These are phyloP conservation scores for Vitis riparia DNA, from an alignment of 164 flowering plant genomes.

Conservation along the genomic window DNA sequence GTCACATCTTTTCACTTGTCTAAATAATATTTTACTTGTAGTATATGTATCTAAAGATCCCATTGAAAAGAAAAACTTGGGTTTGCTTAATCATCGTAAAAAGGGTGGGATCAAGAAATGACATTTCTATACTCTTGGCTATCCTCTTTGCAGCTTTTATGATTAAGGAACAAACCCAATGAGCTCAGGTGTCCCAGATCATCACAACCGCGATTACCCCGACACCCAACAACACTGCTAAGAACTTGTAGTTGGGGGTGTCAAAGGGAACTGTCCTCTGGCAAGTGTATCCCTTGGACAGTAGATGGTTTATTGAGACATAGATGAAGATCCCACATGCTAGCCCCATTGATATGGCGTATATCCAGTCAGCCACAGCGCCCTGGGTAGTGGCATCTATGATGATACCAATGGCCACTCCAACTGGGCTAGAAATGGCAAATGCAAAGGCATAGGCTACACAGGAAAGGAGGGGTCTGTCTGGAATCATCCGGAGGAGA, in stretches of 20 bases:
- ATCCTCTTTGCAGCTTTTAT: too few species aligned
- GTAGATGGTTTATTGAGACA: slow-evolving; percentile 66
- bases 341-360: slow-evolving; percentile 74
- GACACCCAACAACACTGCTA: slow-evolving; percentile 57
- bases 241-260: slow-evolving; percentile 41
- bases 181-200: slow-evolving; percentile 62
- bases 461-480: slow-evolving; percentile 58
- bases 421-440: slow-evolving; percentile 72
- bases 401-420: slow-evolving; percentile 71
- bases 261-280: slow-evolving; percentile 23
- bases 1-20: too few species aligned
- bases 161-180: not conserved
- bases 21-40: too few species aligned
- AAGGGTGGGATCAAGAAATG: too few species aligned
- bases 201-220: slow-evolving; percentile 74
- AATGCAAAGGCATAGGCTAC: slow-evolving; percentile 65
- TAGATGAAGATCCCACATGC: slow-evolving; percentile 75
- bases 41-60: too few species aligned
- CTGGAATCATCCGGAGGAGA: slow-evolving; percentile 64
- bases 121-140: too few species aligned
- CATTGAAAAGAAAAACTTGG: too few species aligned
- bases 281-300: slow-evolving; percentile 56
- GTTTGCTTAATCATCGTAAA: too few species aligned
- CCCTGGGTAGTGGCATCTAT: slow-evolving; percentile 77
- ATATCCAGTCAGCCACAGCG: slow-evolving; percentile 70